phyloP scores from a whole-genome alignment of 352 stramenopile species.

The Phytopythium sindhum region DNA sequence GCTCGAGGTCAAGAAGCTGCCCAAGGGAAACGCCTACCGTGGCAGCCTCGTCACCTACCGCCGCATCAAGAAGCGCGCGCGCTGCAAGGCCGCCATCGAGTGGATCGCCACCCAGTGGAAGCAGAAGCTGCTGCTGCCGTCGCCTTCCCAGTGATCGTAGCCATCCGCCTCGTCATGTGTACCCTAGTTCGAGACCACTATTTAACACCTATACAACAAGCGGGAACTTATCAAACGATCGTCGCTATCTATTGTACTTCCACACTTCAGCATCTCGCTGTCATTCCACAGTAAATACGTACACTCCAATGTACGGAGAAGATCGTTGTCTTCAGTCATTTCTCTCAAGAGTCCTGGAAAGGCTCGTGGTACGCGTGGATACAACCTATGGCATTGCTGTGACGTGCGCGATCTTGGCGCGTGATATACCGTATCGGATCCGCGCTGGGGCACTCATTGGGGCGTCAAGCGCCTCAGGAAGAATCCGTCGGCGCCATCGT shows the following conservation, averaged over 20 bases:
- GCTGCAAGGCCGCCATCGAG: conserved; percentile 42
- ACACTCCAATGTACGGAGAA: not conserved
- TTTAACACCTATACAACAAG: not conserved
- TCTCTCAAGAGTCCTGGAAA: not conserved
- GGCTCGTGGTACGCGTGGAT: not conserved
- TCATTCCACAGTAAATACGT: no score
- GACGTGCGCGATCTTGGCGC: not conserved
- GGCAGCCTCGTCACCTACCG: conserved; percentile 68
- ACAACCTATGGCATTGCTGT: not conserved
- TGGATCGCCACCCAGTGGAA: conserved; percentile 40
- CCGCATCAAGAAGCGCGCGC: conserved; percentile 40
- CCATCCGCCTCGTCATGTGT: not conserved
- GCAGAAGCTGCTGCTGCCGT: conserved; percentile 16
- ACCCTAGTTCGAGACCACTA: not conserved
- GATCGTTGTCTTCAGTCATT: not conserved
- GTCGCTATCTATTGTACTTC: no score
- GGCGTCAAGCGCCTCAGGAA: not conserved
- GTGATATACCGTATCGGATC: not conserved
- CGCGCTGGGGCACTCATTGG: not conserved
- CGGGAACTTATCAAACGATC: no score
- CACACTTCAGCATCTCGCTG: no score
- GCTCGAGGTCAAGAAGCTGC: conserved; percentile 51
- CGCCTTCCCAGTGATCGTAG: not conserved
- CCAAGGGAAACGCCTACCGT: conserved; percentile 51
- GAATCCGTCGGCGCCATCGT: no score